These are phyloP conservation scores for Diaporthe capsici DNA, from an alignment of 2,329 filamentous ascomycete species.

Conservation along the genomic window DNA sequence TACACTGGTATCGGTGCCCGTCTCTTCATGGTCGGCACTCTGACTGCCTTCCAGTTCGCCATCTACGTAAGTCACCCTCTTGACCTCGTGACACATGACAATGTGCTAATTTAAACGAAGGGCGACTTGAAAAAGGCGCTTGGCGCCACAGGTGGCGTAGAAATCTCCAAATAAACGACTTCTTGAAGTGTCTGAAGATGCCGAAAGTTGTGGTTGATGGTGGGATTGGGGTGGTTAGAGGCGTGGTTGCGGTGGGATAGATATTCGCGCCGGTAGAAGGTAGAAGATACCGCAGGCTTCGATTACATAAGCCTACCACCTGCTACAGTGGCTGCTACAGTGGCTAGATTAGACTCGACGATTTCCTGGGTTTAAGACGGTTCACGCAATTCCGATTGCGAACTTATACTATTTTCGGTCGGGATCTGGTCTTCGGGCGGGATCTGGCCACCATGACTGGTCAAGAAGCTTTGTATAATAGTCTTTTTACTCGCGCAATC, in stretches of 20 bases:
- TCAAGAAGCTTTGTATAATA: conserved; percentile 50
- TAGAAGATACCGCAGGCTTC: conserved; percentile 23
- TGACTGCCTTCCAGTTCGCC: conserved; percentile 79
- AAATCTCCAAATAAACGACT: conserved; percentile 68
- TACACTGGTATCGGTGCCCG: conserved; percentile 79
- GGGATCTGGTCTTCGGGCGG: conserved; percentile 42
- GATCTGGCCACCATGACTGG: conserved; percentile 43
- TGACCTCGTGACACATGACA: neutral
- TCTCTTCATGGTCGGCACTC: conserved; percentile 77
- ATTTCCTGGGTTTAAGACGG: conserved; percentile 15
- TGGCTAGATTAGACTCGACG: conserved; percentile 27
- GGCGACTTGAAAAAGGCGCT: conserved; percentile 75
- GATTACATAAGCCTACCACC: neutral
- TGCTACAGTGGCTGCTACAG: conserved; percentile 11
- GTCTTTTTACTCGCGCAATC: conserved; percentile 47
- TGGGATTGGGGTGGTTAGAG: neutral
- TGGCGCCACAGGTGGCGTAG: conserved; percentile 81
- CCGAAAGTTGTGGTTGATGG: neutral
- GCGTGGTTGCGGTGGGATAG: conserved; percentile 11
- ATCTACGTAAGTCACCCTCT: conserved; percentile 66
- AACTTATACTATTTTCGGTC: conserved; percentile 39
- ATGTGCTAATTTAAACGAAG: conserved; percentile 25
- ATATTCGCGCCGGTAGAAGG: conserved; percentile 16
- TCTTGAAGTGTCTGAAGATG: neutral
- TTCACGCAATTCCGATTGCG: conserved; percentile 13